These are phyloP conservation scores for Russula sp. DNA, from an alignment of 768 basidiomycete genomes.

Conservation along the genomic window DNA sequence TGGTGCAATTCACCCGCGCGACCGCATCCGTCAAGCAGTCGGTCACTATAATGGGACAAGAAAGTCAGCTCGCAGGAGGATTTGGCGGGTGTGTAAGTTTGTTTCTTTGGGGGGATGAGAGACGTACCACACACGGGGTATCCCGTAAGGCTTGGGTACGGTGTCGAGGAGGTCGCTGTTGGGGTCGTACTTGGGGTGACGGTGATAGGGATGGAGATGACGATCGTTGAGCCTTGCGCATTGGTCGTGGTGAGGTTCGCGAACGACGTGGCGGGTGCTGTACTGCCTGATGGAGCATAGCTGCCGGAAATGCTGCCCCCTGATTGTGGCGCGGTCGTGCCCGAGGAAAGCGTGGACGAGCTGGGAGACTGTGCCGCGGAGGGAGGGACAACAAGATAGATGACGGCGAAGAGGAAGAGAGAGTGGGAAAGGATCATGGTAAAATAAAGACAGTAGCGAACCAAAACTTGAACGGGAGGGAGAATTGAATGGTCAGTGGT, in stretches of 20 bases:
- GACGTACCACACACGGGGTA: conserved; percentile 20
- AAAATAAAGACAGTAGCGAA: too few relatives aligned
- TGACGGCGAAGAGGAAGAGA: not conserved
- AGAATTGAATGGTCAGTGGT: too few relatives aligned
- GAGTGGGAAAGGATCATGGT: not conserved
- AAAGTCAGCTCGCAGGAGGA: not conserved
- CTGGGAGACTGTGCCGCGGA: not conserved
- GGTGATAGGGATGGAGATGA: conserved; percentile 22
- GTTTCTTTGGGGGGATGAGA: not conserved
- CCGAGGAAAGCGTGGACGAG: not conserved
- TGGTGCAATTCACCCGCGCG: conserved; percentile 37
- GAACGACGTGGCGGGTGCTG: not conserved
- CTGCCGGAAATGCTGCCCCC: not conserved
- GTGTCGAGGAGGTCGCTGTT: conserved; percentile 6
- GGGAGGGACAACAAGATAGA: not conserved
- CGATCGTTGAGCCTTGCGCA: conserved; percentile 17
- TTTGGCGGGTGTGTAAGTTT: not conserved
- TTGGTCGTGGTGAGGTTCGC: conserved; percentile 19
- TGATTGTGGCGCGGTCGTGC: not conserved
- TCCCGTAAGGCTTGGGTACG: conserved; percentile 16
- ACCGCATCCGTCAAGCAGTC: conserved; percentile 40
- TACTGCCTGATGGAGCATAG: not conserved
- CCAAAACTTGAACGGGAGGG: too few relatives aligned
- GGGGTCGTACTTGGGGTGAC: not conserved
- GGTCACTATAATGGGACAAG: conserved; percentile 32